These are phyloP conservation scores for Alternaria metachromatica DNA, from an alignment of 2,329 filamentous ascomycete species.

Conservation along the genomic window DNA sequence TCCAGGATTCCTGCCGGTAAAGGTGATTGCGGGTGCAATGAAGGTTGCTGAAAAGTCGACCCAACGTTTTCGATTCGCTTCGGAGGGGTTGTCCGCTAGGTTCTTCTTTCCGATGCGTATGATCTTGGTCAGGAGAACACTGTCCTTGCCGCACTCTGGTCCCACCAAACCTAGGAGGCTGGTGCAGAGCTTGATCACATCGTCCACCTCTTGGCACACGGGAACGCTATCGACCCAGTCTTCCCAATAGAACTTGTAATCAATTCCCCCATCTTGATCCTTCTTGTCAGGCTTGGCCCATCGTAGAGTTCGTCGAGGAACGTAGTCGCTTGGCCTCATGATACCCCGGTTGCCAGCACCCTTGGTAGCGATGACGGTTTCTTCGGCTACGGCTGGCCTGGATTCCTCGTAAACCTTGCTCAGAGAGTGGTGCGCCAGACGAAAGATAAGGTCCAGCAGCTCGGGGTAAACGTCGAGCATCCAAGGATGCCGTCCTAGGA, in stretches of 20 bases:
- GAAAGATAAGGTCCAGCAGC: conserved; percentile 79
- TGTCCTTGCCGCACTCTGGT: conserved; percentile 86
- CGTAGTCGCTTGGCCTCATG: conserved; percentile 63
- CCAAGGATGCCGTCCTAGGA: conserved; percentile 92
- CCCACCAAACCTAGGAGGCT: conserved; percentile 86
- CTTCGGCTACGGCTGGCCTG: conserved; percentile 54
- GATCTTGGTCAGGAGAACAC: conserved; percentile 78
- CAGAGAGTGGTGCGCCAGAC: conserved; percentile 82
- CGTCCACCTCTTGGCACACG: conserved; percentile 86
- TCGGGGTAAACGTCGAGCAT: conserved; percentile 84
- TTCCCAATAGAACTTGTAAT: conserved; percentile 95
- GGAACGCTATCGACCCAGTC: conserved; percentile 96
- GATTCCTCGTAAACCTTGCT: conserved; percentile 71
- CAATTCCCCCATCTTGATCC: conserved; percentile 74
- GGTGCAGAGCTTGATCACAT: conserved; percentile 85
- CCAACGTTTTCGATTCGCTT: conserved; percentile 79
- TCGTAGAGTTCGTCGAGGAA: conserved; percentile 71
- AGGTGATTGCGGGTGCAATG: conserved; percentile 85
- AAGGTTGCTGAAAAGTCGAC: conserved; percentile 81
- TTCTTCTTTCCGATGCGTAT: conserved; percentile 84
- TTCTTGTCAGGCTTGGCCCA: conserved; percentile 85
- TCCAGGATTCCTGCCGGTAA: conserved; percentile 83
- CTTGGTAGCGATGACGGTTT: conserved; percentile 49
- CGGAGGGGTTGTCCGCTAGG: conserved; percentile 71
- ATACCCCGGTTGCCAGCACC: conserved; percentile 63